These are phyloP conservation scores for Hyaloscypha hepaticicola DNA, from an alignment of 495 filamentous ascomycete genomes.

Conservation along the genomic window DNA sequence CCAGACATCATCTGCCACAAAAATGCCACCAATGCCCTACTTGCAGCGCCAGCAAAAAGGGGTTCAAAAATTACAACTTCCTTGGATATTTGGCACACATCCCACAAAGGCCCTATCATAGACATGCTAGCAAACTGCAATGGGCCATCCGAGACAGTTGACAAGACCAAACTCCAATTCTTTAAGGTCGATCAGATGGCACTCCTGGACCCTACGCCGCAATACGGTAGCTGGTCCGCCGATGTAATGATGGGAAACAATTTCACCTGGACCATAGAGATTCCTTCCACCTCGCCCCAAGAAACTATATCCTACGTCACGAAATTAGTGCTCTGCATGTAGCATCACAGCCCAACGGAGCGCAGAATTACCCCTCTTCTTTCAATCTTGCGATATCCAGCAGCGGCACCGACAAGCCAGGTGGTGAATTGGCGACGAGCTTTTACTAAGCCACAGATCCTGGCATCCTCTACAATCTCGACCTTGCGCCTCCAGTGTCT, in stretches of 20 bases:
- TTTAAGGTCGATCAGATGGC: constrained; percentile 72
- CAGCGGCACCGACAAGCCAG: constrained; percentile 54
- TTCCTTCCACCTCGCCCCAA: constrained; percentile 62
- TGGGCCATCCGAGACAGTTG: constrained; percentile 59
- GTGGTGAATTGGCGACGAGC: constrained; percentile 57
- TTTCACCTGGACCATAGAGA: constrained; percentile 67
- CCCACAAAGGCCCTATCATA: constrained; percentile 66
- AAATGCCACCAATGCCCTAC: constrained; percentile 38
- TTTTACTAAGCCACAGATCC: constrained; percentile 64
- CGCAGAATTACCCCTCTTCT: constrained; percentile 76
- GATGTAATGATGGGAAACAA: constrained; percentile 66
- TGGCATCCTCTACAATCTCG: constrained; percentile 67
- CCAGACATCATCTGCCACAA: constrained; percentile 54
- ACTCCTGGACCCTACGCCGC: constrained; percentile 45
- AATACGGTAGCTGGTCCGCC: constrained; percentile 53
- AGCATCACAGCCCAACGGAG: constrained; percentile 56
- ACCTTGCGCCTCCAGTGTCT: constrained; percentile 41
- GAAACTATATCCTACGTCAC: constrained; percentile 78
- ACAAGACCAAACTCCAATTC: constrained; percentile 64
- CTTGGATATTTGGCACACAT: constrained; percentile 37
- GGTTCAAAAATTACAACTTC: constrained; percentile 45
- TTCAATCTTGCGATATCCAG: constrained; percentile 72
- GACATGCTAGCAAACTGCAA: constrained; percentile 75
- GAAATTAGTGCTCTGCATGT: constrained; percentile 79
- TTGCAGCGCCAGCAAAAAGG: constrained; percentile 42